Percentiles rank a stretch among this genome's conserved stretches.
These are phyloP conservation scores for Wickerhamomyces xylosicus DNA, from an alignment of 805 yeast species.

Conservation along the genomic window DNA sequence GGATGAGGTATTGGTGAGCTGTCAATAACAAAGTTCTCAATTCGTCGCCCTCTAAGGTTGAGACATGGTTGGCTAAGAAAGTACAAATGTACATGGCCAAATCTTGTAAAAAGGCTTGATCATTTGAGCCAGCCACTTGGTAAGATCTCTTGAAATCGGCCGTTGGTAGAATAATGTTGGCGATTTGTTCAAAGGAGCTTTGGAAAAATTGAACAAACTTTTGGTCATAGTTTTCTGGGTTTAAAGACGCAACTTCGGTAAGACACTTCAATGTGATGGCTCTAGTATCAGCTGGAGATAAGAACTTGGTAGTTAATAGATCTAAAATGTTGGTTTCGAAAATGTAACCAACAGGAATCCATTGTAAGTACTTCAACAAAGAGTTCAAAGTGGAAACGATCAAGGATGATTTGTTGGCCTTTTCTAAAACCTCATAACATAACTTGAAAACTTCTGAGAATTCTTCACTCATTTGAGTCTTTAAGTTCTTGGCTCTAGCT, in stretches of 20 bases:
- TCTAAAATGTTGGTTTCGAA: conserved; percentile 79
- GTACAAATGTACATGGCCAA: conserved; percentile 88
- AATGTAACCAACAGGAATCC: conserved; percentile 89
- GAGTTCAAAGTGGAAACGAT: conserved; percentile 79
- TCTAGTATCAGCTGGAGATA: conserved; percentile 71
- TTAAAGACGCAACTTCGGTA: conserved; percentile 77
- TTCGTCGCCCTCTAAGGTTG: conserved; percentile 48
- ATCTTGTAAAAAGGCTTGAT: conserved; percentile 92
- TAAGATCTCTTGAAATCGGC: conserved; percentile 68
- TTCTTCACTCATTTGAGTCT: conserved; percentile 77
- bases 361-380: conserved; percentile 74
- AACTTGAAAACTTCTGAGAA: conserved; percentile 88
- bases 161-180: conserved; percentile 56
- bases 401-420: conserved; percentile 75
- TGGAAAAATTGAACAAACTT: conserved; percentile 64
- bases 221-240: conserved; percentile 40
- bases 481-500: conserved; percentile 79
- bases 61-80: conserved; percentile 65
- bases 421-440: conserved; percentile 88
- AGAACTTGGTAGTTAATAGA: conserved; percentile 63
- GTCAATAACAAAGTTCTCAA: conserved; percentile 50
- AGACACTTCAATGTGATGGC: conserved; percentile 82
- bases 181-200: conserved; percentile 60
- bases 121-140: conserved; percentile 63
- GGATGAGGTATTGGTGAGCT: conserved; percentile 74